Percentiles rank a stretch among this genome's conserved stretches.
Conservation (phyloP, 108 stramenopile genomes). For the Cyclotella baltica region DNA sequence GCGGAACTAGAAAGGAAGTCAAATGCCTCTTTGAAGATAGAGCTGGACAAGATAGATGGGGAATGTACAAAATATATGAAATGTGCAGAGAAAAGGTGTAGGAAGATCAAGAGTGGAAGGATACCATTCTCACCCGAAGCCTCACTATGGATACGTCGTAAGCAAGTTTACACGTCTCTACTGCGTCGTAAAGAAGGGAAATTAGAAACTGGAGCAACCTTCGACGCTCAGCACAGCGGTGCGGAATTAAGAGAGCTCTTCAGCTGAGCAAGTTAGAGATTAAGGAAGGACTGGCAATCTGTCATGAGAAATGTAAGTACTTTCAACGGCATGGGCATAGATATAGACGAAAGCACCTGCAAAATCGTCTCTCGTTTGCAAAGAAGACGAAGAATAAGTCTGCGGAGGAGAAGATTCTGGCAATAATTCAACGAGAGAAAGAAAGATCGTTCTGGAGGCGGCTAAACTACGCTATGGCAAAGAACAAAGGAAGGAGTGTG, state of each 20-base stretch:
- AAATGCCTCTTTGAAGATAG: neutral
- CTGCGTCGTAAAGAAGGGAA: neutral
- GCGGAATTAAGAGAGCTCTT: neutral
- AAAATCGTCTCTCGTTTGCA: constrained; percentile 4
- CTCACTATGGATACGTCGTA: constrained; percentile 5
- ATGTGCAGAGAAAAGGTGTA: constrained; percentile 35
- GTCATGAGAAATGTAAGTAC: constrained; percentile 17
- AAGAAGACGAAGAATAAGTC: neutral
- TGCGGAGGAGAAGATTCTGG: constrained; percentile 23
- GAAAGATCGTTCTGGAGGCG: constrained; percentile 22
- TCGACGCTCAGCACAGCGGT: neutral
- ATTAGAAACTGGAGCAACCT: constrained; percentile 14
- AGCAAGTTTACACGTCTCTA: constrained; percentile 3
- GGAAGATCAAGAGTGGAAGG: constrained; percentile 10
- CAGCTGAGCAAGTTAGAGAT: constrained; percentile 8
- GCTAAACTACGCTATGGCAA: constrained; percentile 11
- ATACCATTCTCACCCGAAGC: constrained; percentile 38
- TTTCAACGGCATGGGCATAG: constrained; percentile 5
- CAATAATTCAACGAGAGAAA: constrained; percentile 29
- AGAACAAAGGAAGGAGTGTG: constrained; percentile 1
- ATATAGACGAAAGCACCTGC: constrained; percentile 20
- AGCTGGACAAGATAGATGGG: constrained; percentile 7
- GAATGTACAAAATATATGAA: neutral
- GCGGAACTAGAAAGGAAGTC: neutral
- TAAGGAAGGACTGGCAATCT: neutral